These are phyloP conservation scores for Ophiostoma piceae DNA, from an alignment of 2,329 filamentous ascomycete genomes.

Conservation along the genomic window DNA sequence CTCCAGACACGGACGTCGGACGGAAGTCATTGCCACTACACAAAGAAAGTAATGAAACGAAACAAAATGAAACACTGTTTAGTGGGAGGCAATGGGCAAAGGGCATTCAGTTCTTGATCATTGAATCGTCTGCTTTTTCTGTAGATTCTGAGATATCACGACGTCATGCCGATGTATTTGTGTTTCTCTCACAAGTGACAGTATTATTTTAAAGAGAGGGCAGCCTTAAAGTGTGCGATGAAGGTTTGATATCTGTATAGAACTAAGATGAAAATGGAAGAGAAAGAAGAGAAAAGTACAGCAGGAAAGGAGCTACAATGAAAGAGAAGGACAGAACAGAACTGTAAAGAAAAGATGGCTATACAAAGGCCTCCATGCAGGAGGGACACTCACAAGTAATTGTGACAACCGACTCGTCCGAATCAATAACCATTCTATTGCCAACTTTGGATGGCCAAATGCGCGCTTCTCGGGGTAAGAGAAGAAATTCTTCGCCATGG, in stretches of 20 bases:
- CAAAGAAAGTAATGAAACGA: background rate
- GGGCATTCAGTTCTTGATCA: too few species aligned
- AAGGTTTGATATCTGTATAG: too few species aligned
- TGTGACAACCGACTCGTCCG: background rate
- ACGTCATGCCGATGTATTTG: background rate
- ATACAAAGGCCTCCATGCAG: background rate
- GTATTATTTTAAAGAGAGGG: too few species aligned
- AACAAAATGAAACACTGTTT: background rate
- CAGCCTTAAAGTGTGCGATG: too few species aligned
- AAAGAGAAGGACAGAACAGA: too few species aligned
- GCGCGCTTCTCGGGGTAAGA: background rate
- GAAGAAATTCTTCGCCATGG: background rate
- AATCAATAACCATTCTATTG: background rate
- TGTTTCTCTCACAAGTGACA: background rate
- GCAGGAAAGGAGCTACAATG: too few species aligned
- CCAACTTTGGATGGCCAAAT: background rate
- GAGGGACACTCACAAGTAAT: background rate
- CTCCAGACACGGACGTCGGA: background rate
- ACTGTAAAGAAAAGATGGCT: background rate
- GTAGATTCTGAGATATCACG: background rate
- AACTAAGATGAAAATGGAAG: too few species aligned
- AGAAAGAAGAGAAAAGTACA: too few species aligned
- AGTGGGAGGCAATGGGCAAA: too few species aligned
- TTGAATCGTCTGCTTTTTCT: too few species aligned
- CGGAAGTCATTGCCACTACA: background rate